These are phyloP conservation scores for Fraxinus anomala DNA, from an alignment of 257 asterid genomes.

Conservation along the genomic window DNA sequence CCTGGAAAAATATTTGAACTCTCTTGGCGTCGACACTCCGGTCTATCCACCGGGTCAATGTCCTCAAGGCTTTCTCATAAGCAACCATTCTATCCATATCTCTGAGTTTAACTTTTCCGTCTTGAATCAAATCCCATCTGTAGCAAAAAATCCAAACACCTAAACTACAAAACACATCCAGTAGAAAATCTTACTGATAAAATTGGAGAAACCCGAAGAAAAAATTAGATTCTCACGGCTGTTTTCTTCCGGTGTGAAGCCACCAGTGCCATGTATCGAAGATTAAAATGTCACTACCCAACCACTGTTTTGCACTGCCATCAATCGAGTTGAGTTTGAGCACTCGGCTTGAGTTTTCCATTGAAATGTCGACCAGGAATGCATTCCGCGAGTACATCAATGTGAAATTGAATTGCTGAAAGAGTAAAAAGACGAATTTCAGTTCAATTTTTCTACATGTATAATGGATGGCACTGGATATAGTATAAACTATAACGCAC, in stretches of 20 bases:
- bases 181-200: background rate
- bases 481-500: too few relatives aligned
- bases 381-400: conserved; percentile 39
- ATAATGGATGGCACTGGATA: too few relatives aligned
- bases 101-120: conserved; percentile 34
- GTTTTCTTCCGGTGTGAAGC: conserved; percentile 59
- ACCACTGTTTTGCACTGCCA: conserved; percentile 34
- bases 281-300: conserved; percentile 35
- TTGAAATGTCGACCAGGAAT: conserved; percentile 36
- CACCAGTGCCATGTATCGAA: conserved; percentile 67
- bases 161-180: background rate
- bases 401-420: conserved; percentile 36
- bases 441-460: background rate
- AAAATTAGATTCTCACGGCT: conserved; percentile 38
- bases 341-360: conserved; percentile 28
- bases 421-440: background rate
- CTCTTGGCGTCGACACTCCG: conserved; percentile 36
- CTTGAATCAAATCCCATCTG: conserved; percentile 64
- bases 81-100: conserved; percentile 51
- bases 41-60: conserved; percentile 64
- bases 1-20: conserved; percentile 54
- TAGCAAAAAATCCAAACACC: background rate
- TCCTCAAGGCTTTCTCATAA: conserved; percentile 47
- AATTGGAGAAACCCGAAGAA: background rate
- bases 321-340: conserved; percentile 41